phyloP scores from a whole-genome alignment of 768 basidiomycete genomes.

The Pleurotus salmoneostramineus region DNA sequence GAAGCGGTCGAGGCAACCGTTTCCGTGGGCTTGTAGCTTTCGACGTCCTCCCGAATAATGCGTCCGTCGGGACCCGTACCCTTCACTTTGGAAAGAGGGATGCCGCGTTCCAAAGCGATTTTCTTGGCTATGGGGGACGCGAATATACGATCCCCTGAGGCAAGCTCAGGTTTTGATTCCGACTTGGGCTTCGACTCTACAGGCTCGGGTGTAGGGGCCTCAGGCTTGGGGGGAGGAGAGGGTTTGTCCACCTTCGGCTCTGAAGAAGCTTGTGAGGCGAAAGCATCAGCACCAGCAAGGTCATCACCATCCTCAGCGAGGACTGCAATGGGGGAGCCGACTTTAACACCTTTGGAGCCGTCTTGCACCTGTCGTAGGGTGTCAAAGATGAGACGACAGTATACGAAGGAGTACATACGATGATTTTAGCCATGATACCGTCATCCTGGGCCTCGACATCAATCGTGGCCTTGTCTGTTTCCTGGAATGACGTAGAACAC shows the following conservation, averaged over 20 bases:
- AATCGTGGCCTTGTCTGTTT: constrained; percentile 99
- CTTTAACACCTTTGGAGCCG: constrained; percentile 82
- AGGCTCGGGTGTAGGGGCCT: constrained; percentile 20
- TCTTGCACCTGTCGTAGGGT: constrained; percentile 55
- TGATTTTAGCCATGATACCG: constrained; percentile 93
- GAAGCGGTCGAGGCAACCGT: constrained; percentile 39
- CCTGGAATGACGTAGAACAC: constrained; percentile 41
- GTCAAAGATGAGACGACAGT: neutral
- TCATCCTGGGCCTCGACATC: constrained; percentile 99
- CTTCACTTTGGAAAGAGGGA: constrained; percentile 86
- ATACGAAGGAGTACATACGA: constrained; percentile 49
- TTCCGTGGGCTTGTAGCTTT: constrained; percentile 71
- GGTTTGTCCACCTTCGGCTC: constrained; percentile 35
- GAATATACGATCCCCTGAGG: constrained; percentile 80
- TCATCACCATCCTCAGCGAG: constrained; percentile 96
- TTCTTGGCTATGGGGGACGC: constrained; percentile 96
- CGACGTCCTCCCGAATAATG: constrained; percentile 92
- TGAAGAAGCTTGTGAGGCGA: constrained; percentile 51
- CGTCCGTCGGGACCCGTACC: constrained; percentile 93
- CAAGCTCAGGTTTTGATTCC: constrained; percentile 51
- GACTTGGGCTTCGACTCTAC: constrained; percentile 27
- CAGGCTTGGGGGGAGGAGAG: constrained; percentile 19
- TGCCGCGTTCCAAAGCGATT: constrained; percentile 90
- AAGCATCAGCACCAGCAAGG: constrained; percentile 71
- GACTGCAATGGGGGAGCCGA: constrained; percentile 89